A percentile compares a stretch with the other conserved stretches of the same genome.
Conservation (phyloP, 805 yeast genomes). For the Hanseniaspora hatyaiensis region DNA sequence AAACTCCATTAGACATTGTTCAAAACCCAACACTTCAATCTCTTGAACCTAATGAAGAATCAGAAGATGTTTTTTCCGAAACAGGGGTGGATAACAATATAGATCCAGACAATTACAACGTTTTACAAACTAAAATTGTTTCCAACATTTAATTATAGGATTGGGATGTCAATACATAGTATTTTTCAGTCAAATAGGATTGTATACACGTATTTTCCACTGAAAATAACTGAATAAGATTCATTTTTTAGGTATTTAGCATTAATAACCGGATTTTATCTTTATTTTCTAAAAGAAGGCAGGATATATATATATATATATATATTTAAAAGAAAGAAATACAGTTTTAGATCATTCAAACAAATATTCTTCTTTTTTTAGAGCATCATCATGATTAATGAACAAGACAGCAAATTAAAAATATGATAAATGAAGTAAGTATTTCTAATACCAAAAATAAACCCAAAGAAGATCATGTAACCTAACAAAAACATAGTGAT, state of each 20-base stretch:
- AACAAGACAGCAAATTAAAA: slow-evolving; percentile 50
- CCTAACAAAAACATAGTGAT: slow-evolving; percentile 33
- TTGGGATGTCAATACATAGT: not conserved
- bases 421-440: slow-evolving; percentile 77
- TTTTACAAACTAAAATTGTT: slow-evolving; percentile 2
- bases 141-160: not conserved
- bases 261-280: too few relatives aligned
- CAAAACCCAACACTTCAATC: not conserved
- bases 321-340: too few relatives aligned
- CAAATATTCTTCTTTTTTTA: not conserved
- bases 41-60: not conserved
- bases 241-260: too few relatives aligned
- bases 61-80: not conserved
- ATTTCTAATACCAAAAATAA: slow-evolving; percentile 67
- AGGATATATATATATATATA: not conserved
- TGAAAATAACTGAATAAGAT: too few relatives aligned
- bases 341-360: too few relatives aligned
- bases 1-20: slow-evolving; percentile 8
- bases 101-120: not conserved
- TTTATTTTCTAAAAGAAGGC: too few relatives aligned
- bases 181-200: not conserved
- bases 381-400: slow-evolving; percentile 30
- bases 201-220: too few relatives aligned
- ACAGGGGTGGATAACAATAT: not conserved
- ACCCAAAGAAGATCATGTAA: slow-evolving; percentile 49